Evolutionary conservation across 192 early-diverging fungal species (phyloP), one percentile per base, ranked within the genome.

Genomic region (Helicostylum pulchrum): DNA sequence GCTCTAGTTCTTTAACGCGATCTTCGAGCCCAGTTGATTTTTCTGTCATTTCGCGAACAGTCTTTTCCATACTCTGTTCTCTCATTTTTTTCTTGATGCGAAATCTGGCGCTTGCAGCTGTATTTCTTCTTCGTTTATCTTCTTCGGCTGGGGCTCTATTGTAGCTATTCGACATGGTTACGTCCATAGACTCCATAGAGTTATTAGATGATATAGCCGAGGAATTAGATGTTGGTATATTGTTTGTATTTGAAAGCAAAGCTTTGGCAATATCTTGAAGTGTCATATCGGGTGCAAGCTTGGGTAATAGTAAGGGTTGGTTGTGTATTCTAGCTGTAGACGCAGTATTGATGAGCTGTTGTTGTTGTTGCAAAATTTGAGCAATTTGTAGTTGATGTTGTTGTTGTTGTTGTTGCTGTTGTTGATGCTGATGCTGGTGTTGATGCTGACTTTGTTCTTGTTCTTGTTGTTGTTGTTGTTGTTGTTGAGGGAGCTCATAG

Each of bases 61-160:
- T 90, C 30, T 82, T 78, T 72, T 93, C 89, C 62, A 98, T 74
- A 10, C 80, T 85, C 76, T 92, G 86, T 75, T 96, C 94, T 43
- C 88, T 84, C 71, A 86, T 67, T 82, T 96, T 96, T 74, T 96
- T 98, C 83, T 95, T 94, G 53, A 90, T 81, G 10, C 96, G 81
- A 85, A 98, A 98, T 11, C 96, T 82, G n/a, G 94, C 94, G 2
- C 90, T 92, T 14, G 96, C 96, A 9, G 86, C 93, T 0, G 94
- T 98, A 80, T 98, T 98, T 51, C 94, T 86, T 42, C 84, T 75
- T 56, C 95, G 82, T 80, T 97, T 97, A 77, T 97, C 94, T 36
- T 87, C 89, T 59, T 89, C 82, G 9, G 83, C 82, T 30, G 49
- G 17, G 11, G 32, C 32, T 15, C 20, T 36, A 21, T 64, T 34